Base-by-base conservation (phyloP, 2,329 filamentous ascomycete species). In the Pyrenochaeta sp. region DNA sequence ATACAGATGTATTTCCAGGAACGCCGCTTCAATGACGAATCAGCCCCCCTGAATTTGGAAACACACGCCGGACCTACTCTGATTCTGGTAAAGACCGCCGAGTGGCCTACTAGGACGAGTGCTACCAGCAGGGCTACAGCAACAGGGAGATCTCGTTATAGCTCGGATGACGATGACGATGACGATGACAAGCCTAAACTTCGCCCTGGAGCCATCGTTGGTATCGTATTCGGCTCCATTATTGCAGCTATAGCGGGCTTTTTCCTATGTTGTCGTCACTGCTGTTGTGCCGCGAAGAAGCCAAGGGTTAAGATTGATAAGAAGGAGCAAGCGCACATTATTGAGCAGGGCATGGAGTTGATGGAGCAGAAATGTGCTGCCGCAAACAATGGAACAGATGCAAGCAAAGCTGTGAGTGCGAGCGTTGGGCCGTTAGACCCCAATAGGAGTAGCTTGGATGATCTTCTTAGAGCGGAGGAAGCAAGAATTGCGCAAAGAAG, bases 31-130 rank as follows among this genome's bases (percentile, higher is more conserved):
- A 40, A 54, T 10, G 42, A 50, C 15, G 19, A 34, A 7, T 22
- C n/a, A n/a, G 30, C 43, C 12, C 28, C 42, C 2, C 28, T 6
- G 7, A 56, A 60, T 32, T 22, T 54, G 5, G 25, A 52, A 19
- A 36, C 44, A 5, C 40, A 64, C 30, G 47, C 53, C 3, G 66
- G 64, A 5, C 66, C 61, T 2, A 57, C 56, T n/a, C 28, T 69
- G 1, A 56, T 57, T 5, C 30, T 69, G 0, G 62, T 65, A 1
- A 51, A 62, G 37, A 65, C 56, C 1, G 59, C 51, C 3, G 36
- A 39, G 36, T n/a, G 13, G 19, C 50, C 54, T n/a, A 55, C 39
- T 10, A 36, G 51, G 8, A 51, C 28, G 22, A 56, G 37, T 7
- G 50, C 50, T 30, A 39, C 24, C n/a, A 45, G 45, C 28, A 24